Conservation (phyloP, 305 asterid genomes). For the Nicotiana rustica region DNA sequence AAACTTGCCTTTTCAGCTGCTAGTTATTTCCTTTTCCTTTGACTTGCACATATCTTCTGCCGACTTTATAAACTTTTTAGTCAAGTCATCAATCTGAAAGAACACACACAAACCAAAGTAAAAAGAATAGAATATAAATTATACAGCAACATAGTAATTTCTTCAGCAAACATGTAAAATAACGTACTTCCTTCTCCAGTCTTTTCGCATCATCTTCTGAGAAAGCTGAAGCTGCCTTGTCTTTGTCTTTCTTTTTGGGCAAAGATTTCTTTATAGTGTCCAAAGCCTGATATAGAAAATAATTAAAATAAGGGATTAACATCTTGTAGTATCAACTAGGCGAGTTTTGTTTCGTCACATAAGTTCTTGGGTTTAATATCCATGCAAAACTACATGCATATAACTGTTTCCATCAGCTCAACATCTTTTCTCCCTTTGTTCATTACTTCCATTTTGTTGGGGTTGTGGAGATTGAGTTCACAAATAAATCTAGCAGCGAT, state of each 20-base stretch:
- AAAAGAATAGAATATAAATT: slow-evolving; percentile 24
- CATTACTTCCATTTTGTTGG: slow-evolving; percentile 17
- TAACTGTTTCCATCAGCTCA: slow-evolving; percentile 13
- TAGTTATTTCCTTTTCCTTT: slow-evolving; percentile 84
- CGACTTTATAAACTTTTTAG: slow-evolving; percentile 80
- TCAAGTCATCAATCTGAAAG: slow-evolving; percentile 79
- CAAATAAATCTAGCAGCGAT: not conserved
- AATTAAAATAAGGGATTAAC: not conserved
- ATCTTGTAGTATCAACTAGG: not conserved
- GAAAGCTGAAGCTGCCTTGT: slow-evolving; percentile 62
- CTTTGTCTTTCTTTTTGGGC: slow-evolving; percentile 83
- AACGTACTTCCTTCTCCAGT: slow-evolving; percentile 88
- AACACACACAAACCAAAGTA: slow-evolving; percentile 30
- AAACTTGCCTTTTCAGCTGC: slow-evolving; percentile 48
- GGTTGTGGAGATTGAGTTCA: slow-evolving; percentile 21
- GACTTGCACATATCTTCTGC: slow-evolving; percentile 97
- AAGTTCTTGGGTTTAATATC: not conserved
- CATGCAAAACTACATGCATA: not conserved
- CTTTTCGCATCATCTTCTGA: slow-evolving; percentile 86
- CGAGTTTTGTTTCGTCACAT: not conserved
- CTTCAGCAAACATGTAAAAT: not conserved
- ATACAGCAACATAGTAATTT: not conserved
- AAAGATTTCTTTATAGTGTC: slow-evolving; percentile 72
- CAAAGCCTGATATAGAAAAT: slow-evolving; percentile 60
- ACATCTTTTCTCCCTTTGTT: not conserved